Evolutionary conservation across 2,329 filamentous ascomycete species (phyloP), one percentile per base, ranked within the genome.

Genomic region (Penicillium capsulatum): DNA sequence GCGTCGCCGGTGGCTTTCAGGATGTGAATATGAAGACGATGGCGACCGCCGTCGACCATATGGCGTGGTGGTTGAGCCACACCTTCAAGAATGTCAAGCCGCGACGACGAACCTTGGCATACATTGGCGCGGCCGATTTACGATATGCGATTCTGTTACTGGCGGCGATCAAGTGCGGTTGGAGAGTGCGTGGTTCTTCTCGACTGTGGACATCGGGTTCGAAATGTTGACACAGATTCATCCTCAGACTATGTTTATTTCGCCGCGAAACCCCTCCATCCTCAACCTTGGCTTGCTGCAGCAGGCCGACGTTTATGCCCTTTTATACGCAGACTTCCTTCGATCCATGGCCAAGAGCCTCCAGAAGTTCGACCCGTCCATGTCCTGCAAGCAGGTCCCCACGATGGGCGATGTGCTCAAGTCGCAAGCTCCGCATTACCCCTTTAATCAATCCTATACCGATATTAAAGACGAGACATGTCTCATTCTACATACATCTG

Each of bases 121-220:
- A 44, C 20, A 31, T 47, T 32, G 44, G 44, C 9, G 31, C 41
- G 9, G 33, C 26, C 5, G 44, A 47, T 16, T 17, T 47, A 13
- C 44, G 40, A 27, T 47, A 47, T 34, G 27, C 41, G 3, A 38
- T 47, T 27, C 11, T 47, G 2, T 31, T 47, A 3, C 22, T 41
- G 28, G 44, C 44, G 28, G 44, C 40, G 3, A 47, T 47, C n/a
- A 47, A 47, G 34, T 41, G 31, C 15, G 34, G 37, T 16, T 47
- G 44, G 44, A 47, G 22, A 28, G 44, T 47, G 43, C 24, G 40
- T 40, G 4, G 17, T n/a, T n/a, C n/a, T 35, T 17, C 26, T 14
- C 19, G 22, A 24, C 11, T 24, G 7, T 11, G 22, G 11, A 24
- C 22, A 24, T 24, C 22, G 22, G 7, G 11, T 24, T n/a, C n/a